Base-by-base conservation (phyloP, 2,329 filamentous ascomycete genomes). In the Pestalotiopsis sp. region DNA sequence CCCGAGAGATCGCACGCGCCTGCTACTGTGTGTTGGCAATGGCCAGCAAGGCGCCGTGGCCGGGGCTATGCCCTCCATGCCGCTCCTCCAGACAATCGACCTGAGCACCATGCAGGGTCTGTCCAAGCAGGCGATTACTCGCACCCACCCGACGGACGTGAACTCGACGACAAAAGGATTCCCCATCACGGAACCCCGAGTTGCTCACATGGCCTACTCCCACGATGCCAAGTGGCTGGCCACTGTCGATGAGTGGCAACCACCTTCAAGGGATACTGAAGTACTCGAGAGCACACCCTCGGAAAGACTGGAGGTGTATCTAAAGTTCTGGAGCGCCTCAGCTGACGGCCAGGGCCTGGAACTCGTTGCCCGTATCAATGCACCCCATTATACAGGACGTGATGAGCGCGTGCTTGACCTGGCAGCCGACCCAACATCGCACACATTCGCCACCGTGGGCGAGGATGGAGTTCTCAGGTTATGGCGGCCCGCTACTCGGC, bases 221-320 rank as follows among this genome's bases (percentile, higher is more conserved):
- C 83, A 87, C 64, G 92, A 98, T 76, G 95, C 95, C 20, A 87
- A 90, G 72, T 98, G 95, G 95, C 87, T 99, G 68, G 95, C 92
- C 4, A 98, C 94, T 1, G 88, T 97, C 1, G 96, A 99, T 77
- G 93, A 95, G 75, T 99, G 96, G 96, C 86, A 87, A 65, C 94
- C 94, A 1, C 89, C 93, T 11, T 81, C 83, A 13, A 84, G 87
- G 69, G 94, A 98, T 76, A 80, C 93, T 14, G 86, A 88, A 52
- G 86, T 86, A 68, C 79, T 92, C 9, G 82, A 83, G 23, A 80
- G 79, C 56, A 80, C 77, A n/a, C 77, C 79, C 66, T 80, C 76
- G 39, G 85, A 86, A 70, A 85, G 84, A 70, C 86, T 87, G 58
- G 95, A 98, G 77, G 88, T 94, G 0, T 93, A 92, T 75, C 84